Evolutionary conservation across 371 early-diverging fungal genomes (phyloP), one percentile per base, ranked within the genome.

Genomic region (Quaeritorhiza haematococci): DNA sequence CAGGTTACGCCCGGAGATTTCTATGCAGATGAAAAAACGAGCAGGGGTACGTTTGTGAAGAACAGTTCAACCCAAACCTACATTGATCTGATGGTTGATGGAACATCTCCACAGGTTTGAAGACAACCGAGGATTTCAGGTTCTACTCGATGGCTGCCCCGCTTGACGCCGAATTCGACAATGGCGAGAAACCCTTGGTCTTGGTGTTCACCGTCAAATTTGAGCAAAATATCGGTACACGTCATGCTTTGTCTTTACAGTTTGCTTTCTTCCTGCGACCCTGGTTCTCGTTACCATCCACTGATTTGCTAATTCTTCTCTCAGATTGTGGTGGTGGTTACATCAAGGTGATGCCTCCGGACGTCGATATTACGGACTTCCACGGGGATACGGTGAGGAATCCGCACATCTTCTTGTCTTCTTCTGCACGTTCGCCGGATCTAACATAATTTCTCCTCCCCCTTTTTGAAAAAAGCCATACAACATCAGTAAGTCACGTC

Each of bases 251-350:
- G n/a, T 24, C 45, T n/a, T n/a, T n/a, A n/a, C n/a, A n/a, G n/a
- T n/a, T n/a, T n/a, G n/a, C n/a, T n/a, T n/a, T n/a, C n/a, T n/a
- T n/a, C n/a, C n/a, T n/a, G n/a, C n/a, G n/a, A n/a, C n/a, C n/a
- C n/a, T n/a, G n/a, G n/a, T n/a, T n/a, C n/a, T n/a, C n/a, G n/a
- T n/a, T n/a, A n/a, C n/a, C n/a, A n/a, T n/a, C n/a, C n/a, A n/a
- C n/a, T n/a, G n/a, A n/a, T n/a, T n/a, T n/a, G n/a, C n/a, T n/a
- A n/a, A n/a, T n/a, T n/a, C n/a, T n/a, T n/a, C n/a, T n/a, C n/a
- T n/a, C 88, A 65, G 91, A 92, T 57, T 97, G 98, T 78, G 96
- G 94, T 61, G 98, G 98, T 51, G 92, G 94, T 58, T 97, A 97
- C 74, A 56, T 93, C 53, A 97, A 97, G 83, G 78, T 94, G 54